phyloP scores from a whole-genome alignment of 2,329 filamentous ascomycete species.

The Sporothrix luriei region DNA sequence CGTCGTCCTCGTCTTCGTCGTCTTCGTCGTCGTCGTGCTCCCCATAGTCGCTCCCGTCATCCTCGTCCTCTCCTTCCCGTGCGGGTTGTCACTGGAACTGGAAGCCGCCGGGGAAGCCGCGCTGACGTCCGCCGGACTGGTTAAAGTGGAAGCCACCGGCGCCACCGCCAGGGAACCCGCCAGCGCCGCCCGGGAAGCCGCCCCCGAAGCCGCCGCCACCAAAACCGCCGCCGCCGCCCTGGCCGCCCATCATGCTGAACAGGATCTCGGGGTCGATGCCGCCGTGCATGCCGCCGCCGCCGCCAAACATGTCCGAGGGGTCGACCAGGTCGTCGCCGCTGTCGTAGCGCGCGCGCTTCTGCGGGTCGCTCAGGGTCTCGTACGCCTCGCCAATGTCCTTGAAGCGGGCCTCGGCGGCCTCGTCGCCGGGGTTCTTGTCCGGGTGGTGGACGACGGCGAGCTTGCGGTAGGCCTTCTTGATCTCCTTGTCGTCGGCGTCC shows the following conservation, averaged over 20 bases:
- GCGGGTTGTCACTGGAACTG: slow-evolving; percentile 55
- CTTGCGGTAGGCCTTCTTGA: slow-evolving; percentile 97
- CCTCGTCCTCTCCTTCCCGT: slow-evolving; percentile 43
- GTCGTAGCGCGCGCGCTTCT: slow-evolving; percentile 91
- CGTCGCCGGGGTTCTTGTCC: slow-evolving; percentile 93
- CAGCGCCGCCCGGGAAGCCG: slow-evolving; percentile 52
- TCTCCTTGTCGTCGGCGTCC: slow-evolving; percentile 77
- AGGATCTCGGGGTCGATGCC: slow-evolving; percentile 76
- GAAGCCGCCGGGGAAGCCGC: slow-evolving; percentile 46
- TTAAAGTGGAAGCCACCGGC: slow-evolving; percentile 62
- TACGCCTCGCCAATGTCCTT: slow-evolving; percentile 98
- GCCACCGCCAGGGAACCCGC: slow-evolving; percentile 40
- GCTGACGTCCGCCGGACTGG: slow-evolving; percentile 41
- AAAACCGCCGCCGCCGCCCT: slow-evolving; percentile 55
- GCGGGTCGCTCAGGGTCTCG: slow-evolving; percentile 88
- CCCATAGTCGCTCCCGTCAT: slow-evolving; percentile 42
- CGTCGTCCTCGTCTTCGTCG: not conserved
- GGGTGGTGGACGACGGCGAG: slow-evolving; percentile 92
- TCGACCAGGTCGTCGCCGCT: slow-evolving; percentile 90
- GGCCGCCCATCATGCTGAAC: slow-evolving; percentile 80
- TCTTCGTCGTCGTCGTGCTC: slow-evolving; percentile 43
- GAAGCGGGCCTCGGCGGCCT: slow-evolving; percentile 83
- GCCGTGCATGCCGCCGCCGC: slow-evolving; percentile 64
- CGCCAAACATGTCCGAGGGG: slow-evolving; percentile 80
- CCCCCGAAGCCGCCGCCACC: slow-evolving; percentile 55